phyloP scores from a whole-genome alignment of 176 grass and related monocot genomes.

The Otatea glauca region DNA sequence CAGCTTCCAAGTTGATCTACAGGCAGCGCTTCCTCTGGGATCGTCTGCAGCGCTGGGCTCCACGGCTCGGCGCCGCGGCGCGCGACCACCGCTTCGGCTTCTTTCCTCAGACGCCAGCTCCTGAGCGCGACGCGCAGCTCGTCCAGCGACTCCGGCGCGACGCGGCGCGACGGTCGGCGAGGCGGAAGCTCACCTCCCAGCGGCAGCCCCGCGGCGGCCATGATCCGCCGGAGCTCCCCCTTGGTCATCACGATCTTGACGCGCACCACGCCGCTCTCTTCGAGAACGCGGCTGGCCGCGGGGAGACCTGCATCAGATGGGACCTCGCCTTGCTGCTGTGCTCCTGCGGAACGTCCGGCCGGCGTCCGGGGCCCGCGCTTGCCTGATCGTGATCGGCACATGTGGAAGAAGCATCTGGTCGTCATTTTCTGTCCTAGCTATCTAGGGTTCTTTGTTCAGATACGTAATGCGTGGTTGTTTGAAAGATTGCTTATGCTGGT shows the following conservation, averaged over 20 bases:
- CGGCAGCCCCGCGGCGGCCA: not conserved
- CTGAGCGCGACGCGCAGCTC: not conserved
- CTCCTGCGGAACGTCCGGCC: not conserved
- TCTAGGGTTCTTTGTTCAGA: not conserved
- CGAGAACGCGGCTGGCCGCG: not conserved
- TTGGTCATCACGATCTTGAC: not conserved
- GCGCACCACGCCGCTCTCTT: not conserved
- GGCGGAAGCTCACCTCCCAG: not conserved
- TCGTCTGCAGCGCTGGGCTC: not conserved
- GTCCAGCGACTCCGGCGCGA: not conserved
- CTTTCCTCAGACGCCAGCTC: not conserved
- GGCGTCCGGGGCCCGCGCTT: not conserved
- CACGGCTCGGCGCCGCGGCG: not conserved
- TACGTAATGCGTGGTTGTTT: not conserved
- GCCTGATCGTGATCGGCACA: not conserved
- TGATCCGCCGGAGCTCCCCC: not conserved
- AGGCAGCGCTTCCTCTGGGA: not conserved
- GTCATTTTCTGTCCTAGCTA: not conserved
- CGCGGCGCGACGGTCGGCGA: not conserved
- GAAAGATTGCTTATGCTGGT: not conserved
- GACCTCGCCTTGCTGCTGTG: not conserved
- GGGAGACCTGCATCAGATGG: not conserved
- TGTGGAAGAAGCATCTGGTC: not conserved
- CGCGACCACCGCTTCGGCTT: not conserved
- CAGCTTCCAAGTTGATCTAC: not conserved